Evolutionary conservation across 345 rosid species (phyloP), one percentile per base, ranked within the genome.

Genomic region (Litchi chinensis): DNA sequence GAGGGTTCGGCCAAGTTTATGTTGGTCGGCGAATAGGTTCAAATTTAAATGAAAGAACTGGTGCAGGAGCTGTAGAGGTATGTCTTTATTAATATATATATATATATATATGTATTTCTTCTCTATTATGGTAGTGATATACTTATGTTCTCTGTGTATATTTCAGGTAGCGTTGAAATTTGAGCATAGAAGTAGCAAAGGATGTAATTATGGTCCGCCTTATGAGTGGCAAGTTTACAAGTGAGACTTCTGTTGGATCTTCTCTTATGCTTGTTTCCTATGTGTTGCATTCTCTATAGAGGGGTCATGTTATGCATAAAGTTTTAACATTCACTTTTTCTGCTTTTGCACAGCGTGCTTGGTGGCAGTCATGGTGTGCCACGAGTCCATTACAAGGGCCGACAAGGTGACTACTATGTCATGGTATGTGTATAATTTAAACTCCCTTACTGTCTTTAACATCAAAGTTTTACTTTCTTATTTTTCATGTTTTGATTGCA

Each of bases 181-280:
- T 69, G 99, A 96, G 86, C 98, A 96, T 77, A 88, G 89, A 82
- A 95, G 86, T 83, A 95, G 99, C 90, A 95, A 95, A 89, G 99
- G 98, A 70, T 95, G 99, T 83, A 94, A 82, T 85, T 87, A 89
- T 88, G 97, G 97, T 56, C 98, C 98, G 0, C 98, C 99, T 0
- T 89, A 91, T 50, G 99, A 96, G 93, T 94, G 98, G 99, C 99
- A 96, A 90, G 99, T 96, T 83, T 95, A 96, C 91, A 87, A 80
- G 99, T 96, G 82, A 86, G 98, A 10, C 60, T 56, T 76, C 69
- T 66, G 24, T 40, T 9, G 4, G 59, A 24, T 44, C 59, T 74
- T 74, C 63, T 76, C 64, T 19, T 28, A 43, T 48, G 40, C 40
- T 18, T 77, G 28, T 13, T 60, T n/a, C 44, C 11, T 46, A 9